Conservation (phyloP, 2,329 filamentous ascomycete genomes). For the Venturia effusa region DNA sequence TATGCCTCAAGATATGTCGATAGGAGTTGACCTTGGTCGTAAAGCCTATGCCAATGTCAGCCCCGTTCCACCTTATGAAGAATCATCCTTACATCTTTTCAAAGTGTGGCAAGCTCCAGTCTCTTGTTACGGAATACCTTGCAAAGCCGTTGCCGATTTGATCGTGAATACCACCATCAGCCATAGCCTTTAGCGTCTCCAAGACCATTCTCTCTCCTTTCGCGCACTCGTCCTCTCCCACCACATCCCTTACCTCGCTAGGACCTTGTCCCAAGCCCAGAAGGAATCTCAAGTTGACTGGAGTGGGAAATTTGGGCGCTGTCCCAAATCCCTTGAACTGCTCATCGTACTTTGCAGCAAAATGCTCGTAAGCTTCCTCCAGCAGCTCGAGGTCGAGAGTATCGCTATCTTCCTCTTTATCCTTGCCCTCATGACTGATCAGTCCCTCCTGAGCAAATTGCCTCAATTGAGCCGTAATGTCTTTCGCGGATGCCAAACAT, state of each 20-base stretch:
- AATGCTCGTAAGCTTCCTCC: conserved; percentile 79
- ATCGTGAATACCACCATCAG: conserved; percentile 59
- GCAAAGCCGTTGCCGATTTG: conserved; percentile 70
- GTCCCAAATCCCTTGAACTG: conserved; percentile 63
- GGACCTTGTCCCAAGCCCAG: conserved; percentile 65
- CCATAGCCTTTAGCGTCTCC: conserved; percentile 70
- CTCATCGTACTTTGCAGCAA: conserved; percentile 68
- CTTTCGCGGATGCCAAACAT: conserved; percentile 72
- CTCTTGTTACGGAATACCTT: conserved; percentile 77
- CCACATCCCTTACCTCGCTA: conserved; percentile 65
- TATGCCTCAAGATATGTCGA: conserved; percentile 81
- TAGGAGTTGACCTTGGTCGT: conserved; percentile 81
- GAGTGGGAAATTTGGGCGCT: conserved; percentile 83
- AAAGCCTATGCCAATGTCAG: conserved; percentile 39
- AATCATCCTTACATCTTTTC: conserved; percentile 61
- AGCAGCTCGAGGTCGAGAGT: conserved; percentile 80
- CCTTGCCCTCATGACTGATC: conserved; percentile 28
- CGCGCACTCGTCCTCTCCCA: conserved; percentile 68
- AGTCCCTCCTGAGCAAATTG: conserved; percentile 87
- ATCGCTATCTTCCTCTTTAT: conserved; percentile 40
- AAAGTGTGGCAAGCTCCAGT: conserved; percentile 93
- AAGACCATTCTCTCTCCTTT: conserved; percentile 70
- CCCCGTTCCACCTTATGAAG: neutral
- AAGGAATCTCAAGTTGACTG: conserved; percentile 73
- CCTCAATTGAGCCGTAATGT: conserved; percentile 68